Conservation (phyloP, 108 stramenopile species). For the Cyclotella baltica region DNA sequence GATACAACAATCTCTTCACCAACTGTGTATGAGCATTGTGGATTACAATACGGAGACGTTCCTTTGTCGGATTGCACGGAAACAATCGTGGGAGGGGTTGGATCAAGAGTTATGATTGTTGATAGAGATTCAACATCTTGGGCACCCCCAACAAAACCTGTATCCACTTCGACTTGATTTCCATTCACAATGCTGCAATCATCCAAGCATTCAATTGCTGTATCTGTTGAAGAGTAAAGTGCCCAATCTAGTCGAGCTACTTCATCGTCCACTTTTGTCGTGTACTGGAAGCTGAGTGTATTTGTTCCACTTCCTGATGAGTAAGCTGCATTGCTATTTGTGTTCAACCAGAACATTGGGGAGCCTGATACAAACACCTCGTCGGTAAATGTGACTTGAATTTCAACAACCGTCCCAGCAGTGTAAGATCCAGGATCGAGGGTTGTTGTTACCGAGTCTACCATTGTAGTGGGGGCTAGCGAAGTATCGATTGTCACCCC, state of each 20-base stretch:
- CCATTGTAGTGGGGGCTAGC: slow-evolving; percentile 15
- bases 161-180: slow-evolving; percentile 25
- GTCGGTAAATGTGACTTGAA: slow-evolving; percentile 35
- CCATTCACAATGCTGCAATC: slow-evolving; percentile 30
- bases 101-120: slow-evolving; percentile 29
- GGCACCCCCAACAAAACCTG: slow-evolving; percentile 16
- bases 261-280: slow-evolving; percentile 13
- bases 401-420: slow-evolving; percentile 29
- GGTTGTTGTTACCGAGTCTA: slow-evolving; percentile 17
- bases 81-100: slow-evolving; percentile 32
- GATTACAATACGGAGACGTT: slow-evolving; percentile 48
- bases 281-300: slow-evolving; percentile 28
- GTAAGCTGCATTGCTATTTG: slow-evolving; percentile 25
- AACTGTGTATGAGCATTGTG: slow-evolving; percentile 49
- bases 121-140: slow-evolving; percentile 15
- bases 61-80: slow-evolving; percentile 37
- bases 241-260: slow-evolving; percentile 32
- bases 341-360: slow-evolving; percentile 28
- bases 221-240: slow-evolving; percentile 23
- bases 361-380: slow-evolving; percentile 26
- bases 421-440: slow-evolving; percentile 24
- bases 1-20: slow-evolving; percentile 50
- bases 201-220: slow-evolving; percentile 30
- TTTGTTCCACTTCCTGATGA: slow-evolving; percentile 26
- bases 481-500: slow-evolving; percentile 41